These are phyloP conservation scores for Solanum megistacrolobum DNA, from an alignment of 257 asterid species.

Conservation along the genomic window DNA sequence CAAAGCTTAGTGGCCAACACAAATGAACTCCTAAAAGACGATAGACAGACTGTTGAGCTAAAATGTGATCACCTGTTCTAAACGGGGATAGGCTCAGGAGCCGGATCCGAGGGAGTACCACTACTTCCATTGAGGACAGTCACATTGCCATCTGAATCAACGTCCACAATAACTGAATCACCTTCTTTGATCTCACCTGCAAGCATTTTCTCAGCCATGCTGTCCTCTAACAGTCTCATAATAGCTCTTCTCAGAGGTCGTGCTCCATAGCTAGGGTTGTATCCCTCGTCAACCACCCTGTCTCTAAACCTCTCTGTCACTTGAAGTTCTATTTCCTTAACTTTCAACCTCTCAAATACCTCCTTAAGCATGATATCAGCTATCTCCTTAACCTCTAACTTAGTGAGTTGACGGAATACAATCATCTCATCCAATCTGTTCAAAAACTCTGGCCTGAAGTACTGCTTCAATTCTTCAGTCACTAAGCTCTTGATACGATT, in stretches of 20 bases:
- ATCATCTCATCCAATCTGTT: conserved; percentile 56
- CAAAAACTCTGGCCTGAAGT: conserved; percentile 53
- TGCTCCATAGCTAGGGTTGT: conserved; percentile 47
- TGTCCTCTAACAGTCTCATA: conserved; percentile 49
- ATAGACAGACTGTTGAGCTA: background rate
- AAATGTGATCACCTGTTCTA: conserved; percentile 2
- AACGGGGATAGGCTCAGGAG: conserved; percentile 24
- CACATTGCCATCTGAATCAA: conserved; percentile 41
- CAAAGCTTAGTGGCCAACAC: background rate
- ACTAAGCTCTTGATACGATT: conserved; percentile 32
- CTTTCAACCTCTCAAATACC: conserved; percentile 26
- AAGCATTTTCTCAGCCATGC: conserved; percentile 44
- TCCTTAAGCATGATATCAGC: conserved; percentile 44
- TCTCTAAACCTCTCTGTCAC: conserved; percentile 35
- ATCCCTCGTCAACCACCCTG: conserved; percentile 41
- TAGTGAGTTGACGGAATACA: conserved; percentile 39
- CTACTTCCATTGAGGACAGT: conserved; percentile 30
- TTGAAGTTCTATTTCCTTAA: conserved; percentile 28
- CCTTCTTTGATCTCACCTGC: conserved; percentile 36
- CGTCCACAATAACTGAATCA: conserved; percentile 32
- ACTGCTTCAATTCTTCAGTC: conserved; percentile 23
- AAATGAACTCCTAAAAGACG: background rate
- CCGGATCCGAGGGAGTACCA: conserved; percentile 23
- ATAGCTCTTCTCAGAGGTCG: conserved; percentile 53
- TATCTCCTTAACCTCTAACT: conserved; percentile 36